Evolutionary conservation across 495 filamentous ascomycete species (phyloP).

Genomic region (Saxophila tyrrhenica): DNA sequence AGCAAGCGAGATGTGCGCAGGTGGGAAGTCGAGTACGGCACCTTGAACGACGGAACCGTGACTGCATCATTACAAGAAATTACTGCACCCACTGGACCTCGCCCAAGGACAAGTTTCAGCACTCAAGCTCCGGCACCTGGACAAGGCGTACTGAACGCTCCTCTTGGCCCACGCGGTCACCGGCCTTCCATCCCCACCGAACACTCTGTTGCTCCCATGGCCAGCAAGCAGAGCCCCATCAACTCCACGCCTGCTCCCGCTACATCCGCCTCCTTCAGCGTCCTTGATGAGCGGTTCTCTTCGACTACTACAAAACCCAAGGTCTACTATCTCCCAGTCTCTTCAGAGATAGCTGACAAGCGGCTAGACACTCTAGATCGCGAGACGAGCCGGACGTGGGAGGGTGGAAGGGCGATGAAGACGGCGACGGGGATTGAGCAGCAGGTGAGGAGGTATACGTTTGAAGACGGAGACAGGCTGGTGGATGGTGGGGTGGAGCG

Average conservation of each 20-base stretch:
- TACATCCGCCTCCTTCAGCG: conserved; percentile 1
- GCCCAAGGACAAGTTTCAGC: background rate
- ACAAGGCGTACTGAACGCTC: conserved; percentile 29
- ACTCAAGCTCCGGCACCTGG: background rate
- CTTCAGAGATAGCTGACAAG: conserved; percentile 42
- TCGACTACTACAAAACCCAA: conserved; percentile 57
- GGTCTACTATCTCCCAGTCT: conserved; percentile 52
- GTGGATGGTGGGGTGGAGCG: conserved; percentile 65
- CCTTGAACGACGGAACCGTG: conserved; percentile 41
- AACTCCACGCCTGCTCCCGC: background rate
- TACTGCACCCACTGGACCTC: background rate
- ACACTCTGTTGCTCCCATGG: background rate
- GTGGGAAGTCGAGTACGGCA: conserved; percentile 64
- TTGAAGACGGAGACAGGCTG: conserved; percentile 57
- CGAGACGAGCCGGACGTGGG: conserved; percentile 39
- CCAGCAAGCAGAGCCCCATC: conserved; percentile 4
- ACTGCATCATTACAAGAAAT: conserved; percentile 14
- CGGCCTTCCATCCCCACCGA: conserved; percentile 18
- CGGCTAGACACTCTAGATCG: conserved; percentile 56
- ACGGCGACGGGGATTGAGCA: background rate
- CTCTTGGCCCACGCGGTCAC: conserved; percentile 14
- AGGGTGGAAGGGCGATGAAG: conserved; percentile 14
- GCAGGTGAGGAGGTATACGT: conserved; percentile 61
- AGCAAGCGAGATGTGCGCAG: conserved; percentile 40
- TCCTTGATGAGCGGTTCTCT: conserved; percentile 50